Evolutionary conservation across 352 stramenopile species (phyloP).

Genomic region (Globisporangium okanoganense): DNA sequence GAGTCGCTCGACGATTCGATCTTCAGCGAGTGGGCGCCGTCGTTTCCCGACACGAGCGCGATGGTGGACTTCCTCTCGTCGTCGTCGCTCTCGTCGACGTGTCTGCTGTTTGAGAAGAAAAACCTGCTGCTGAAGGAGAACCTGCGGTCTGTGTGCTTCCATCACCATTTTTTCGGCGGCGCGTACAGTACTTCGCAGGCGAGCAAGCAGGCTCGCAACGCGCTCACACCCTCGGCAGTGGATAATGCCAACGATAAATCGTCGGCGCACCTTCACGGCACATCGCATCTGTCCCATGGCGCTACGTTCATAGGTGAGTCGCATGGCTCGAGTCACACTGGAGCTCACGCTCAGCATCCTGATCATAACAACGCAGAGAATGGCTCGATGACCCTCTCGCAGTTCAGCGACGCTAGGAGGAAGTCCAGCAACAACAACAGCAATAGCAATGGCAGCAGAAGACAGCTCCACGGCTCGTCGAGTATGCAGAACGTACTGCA

Average conservation of each 20-base stretch:
- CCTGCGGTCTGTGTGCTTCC: constrained; percentile 26
- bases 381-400: constrained; percentile 28
- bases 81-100: constrained; percentile 11
- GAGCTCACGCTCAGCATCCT: neutral
- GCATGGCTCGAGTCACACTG: neutral
- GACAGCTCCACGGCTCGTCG: constrained; percentile 15
- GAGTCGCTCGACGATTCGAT: constrained; percentile 21
- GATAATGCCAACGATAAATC: neutral
- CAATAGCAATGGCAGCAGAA: constrained; percentile 11
- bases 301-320: neutral
- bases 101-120: constrained; percentile 33
- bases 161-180: constrained; percentile 24
- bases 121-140: constrained; percentile 33
- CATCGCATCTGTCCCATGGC: neutral
- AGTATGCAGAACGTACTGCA: constrained; percentile 3
- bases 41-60: constrained; percentile 35
- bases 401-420: constrained; percentile 31
- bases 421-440: constrained; percentile 14
- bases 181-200: neutral
- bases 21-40: constrained; percentile 29
- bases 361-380: constrained; percentile 3
- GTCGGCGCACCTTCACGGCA: neutral
- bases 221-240: neutral
- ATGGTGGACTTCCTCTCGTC: constrained; percentile 32
- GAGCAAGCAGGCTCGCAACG: neutral